Evolutionary conservation across 148 eudicot species (phyloP).

Genomic region (Euryodendron excelsum): DNA sequence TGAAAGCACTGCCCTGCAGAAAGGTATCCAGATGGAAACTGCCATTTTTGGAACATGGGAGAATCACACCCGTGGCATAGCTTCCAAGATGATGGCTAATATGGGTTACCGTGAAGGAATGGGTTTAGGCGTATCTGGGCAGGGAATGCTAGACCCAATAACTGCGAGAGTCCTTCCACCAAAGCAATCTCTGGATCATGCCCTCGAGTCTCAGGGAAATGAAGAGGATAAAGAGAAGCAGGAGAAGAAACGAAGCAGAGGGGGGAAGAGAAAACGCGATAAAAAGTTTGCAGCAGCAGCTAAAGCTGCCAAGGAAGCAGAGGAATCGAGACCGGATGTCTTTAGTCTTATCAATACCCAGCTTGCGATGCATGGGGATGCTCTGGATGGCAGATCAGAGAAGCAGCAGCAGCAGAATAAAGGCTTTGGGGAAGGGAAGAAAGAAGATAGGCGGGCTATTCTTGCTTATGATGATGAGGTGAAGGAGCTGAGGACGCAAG

Average conservation of each 20-base stretch:
- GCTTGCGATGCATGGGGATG: slow-evolving; percentile 58
- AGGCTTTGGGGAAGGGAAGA: slow-evolving; percentile 37
- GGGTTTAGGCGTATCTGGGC: slow-evolving; percentile 86
- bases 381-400: slow-evolving; percentile 28
- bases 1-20: slow-evolving; percentile 56
- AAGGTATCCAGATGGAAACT: slow-evolving; percentile 86
- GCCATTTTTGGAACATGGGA: slow-evolving; percentile 93
- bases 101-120: slow-evolving; percentile 98
- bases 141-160: slow-evolving; percentile 81
- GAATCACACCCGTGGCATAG: slow-evolving; percentile 95
- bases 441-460: slow-evolving; percentile 69
- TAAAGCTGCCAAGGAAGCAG: slow-evolving; percentile 58
- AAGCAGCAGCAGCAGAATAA: slow-evolving; percentile 53
- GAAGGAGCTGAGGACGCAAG: slow-evolving; percentile 59
- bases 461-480: slow-evolving; percentile 80
- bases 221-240: slow-evolving; percentile 30
- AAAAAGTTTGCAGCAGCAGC: slow-evolving; percentile 75
- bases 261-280: slow-evolving; percentile 92
- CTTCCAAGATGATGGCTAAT: slow-evolving; percentile 95
- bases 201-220: slow-evolving; percentile 36
- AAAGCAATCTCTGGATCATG: slow-evolving; percentile 85
- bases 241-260: slow-evolving; percentile 74
- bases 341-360: slow-evolving; percentile 85
- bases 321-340: slow-evolving; percentile 67
- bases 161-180: slow-evolving; percentile 77